Evolutionary conservation across 805 yeast species (phyloP), one percentile per base, ranked within the genome.

Genomic region (Candida wancherniae): DNA sequence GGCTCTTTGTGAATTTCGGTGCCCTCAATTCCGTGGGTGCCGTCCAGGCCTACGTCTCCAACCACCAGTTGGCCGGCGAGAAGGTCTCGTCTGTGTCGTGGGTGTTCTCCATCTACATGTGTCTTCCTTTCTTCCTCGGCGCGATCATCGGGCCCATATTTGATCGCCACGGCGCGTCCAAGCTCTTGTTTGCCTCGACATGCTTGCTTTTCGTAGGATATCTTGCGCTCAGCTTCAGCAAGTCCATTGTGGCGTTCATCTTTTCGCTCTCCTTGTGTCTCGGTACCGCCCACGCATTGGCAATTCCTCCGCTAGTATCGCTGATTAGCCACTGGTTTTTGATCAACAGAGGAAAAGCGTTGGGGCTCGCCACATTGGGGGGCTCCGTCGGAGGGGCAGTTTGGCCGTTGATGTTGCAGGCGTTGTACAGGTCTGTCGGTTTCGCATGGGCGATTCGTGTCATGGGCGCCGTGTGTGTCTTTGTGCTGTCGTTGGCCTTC

Each of bases 251-350:
- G 59, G 84, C 80, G 35, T 81, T 80, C 44, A 65, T 81, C 11
- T 50, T 80, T 15, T 63, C 80, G 18, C 75, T 80, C 46, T 39
- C 44, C 4, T 40, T 80, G 2, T 59, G 71, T 14, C 57, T 69
- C 23, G 87, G 85, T 3, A 38, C 70, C 4, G 85, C 84, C 0
- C 66, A 73, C 21, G 81, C 81, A 2, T 56, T 78, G 19, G 61
- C 79, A 19, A 69, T 76, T 57, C 69, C 78, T 6, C 85, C 86
- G 0, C 51, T 76, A 21, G 63, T 80, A 3, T 71, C 83, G 5
- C 75, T 74, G 11, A 66, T 79, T 1, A 73, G 78, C 15, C 84
- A 81, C 37, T 81, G 84, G 80, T 81, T 80, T 50, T 56, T 63
- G 22, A 57, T 54, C 19, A 77, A 65, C 44, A 61, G 87, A 44